Evolutionary conservation across 140 eudicot species (phyloP), one percentile per base, ranked within the genome.

Genomic region (Ambrosia hybrid): DNA sequence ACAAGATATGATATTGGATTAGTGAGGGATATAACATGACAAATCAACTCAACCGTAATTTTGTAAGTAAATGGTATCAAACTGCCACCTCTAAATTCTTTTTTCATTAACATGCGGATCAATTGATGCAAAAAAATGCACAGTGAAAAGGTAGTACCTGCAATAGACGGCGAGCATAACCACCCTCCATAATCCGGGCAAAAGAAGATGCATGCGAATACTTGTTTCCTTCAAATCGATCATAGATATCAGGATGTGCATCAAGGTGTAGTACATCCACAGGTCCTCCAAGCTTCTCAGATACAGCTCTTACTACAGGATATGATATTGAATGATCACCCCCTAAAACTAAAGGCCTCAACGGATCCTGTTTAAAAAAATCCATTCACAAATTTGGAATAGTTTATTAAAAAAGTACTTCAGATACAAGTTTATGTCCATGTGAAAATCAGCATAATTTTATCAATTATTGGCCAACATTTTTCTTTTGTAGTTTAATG

Each of bases 131-230:
- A 14, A 37, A 36, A 30, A 41, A 68, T 16, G 75, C 11, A 51
- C 9, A 38, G 12, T 2, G 56, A 68, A 58, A 64, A 73, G 51
- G 58, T 1, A 51, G 75, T 45, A 90, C 98, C 83, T 93, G 98
- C 88, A 93, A 79, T 7, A 93, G 88, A 33, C 98, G 80, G 39
- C 94, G 88, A 53, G 91, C 98, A 88, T 93, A 86, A 46, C 98
- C 98, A 51, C 98, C 98, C 76, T 93, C 98, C 98, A 93, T 93
- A 45, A 93, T 90, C 61, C 97, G 91, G 7, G 98, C 97, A 84
- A 90, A 93, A 37, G 98, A 90, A 72, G 98, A 93, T 56, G 98
- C 98, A 83, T 93, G 98, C 9, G 98, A 93, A 70, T 93, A 93
- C 73, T 80, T 87, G 78, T 93, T 93, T 76, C 98, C 98, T 82